A percentile compares a stretch with the other conserved stretches of the same genome.
Conservation (phyloP, 768 basidiomycete genomes). For the Xanthoconium stramineum region DNA sequence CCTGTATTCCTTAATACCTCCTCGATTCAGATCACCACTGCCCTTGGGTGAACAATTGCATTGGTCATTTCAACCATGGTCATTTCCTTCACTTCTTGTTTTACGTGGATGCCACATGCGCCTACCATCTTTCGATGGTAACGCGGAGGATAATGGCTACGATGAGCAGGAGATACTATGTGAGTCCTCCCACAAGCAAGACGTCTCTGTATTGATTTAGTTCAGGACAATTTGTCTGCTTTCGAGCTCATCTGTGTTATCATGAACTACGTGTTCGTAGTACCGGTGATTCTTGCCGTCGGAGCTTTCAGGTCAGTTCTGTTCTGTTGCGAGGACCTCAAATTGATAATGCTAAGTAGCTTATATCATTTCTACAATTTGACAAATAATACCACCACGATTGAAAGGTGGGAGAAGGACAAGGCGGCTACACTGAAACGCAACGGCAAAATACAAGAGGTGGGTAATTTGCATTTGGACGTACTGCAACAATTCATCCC, state of each 20-base stretch:
- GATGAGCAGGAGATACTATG: slow-evolving; percentile 49
- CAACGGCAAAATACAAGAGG: slow-evolving; percentile 82
- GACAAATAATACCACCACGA: slow-evolving; percentile 84
- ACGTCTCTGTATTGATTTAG: background rate
- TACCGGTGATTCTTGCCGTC: slow-evolving; percentile 83
- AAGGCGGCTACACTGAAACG: slow-evolving; percentile 83
- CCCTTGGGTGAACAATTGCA: slow-evolving; percentile 93
- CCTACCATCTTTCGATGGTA: slow-evolving; percentile 85
- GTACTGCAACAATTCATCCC: background rate
- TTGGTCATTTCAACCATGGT: slow-evolving; percentile 89
- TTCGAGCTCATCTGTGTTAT: slow-evolving; percentile 81
- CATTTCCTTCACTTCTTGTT: slow-evolving; percentile 90
- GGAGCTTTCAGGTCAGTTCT: slow-evolving; percentile 78
- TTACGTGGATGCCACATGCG: slow-evolving; percentile 87
- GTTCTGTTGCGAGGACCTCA: background rate
- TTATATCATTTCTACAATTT: slow-evolving; percentile 85
- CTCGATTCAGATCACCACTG: slow-evolving; percentile 73
- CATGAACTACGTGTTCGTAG: slow-evolving; percentile 79
- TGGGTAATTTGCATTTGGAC: slow-evolving; percentile 24
- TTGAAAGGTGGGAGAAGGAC: slow-evolving; percentile 98
- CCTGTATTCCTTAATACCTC: slow-evolving; percentile 4
- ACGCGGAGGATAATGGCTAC: slow-evolving; percentile 56
- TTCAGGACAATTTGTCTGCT: slow-evolving; percentile 65
- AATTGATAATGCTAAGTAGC: slow-evolving; percentile 40
- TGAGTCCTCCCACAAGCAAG: slow-evolving; percentile 27